These are phyloP conservation scores for Passiflora organensis DNA, from an alignment of 345 rosid species.

Conservation along the genomic window DNA sequence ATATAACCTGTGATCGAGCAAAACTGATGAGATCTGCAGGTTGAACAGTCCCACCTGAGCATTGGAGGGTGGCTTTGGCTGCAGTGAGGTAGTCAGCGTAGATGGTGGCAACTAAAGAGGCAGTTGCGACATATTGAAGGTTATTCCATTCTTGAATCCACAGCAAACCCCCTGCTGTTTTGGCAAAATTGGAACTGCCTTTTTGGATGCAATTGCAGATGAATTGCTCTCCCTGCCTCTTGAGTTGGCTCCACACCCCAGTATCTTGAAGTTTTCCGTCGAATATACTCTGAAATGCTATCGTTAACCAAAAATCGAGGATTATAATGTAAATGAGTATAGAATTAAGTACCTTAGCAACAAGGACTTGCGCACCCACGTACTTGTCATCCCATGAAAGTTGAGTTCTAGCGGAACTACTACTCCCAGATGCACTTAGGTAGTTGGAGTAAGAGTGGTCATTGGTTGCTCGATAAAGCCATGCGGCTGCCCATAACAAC, in stretches of 20 bases:
- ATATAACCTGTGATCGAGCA: not conserved
- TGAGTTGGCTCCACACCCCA: slow-evolving; percentile 33
- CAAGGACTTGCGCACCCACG: slow-evolving; percentile 30
- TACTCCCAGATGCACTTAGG: slow-evolving; percentile 11
- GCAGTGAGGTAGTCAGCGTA: not conserved
- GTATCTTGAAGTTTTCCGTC: slow-evolving; percentile 23
- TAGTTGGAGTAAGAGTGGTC: slow-evolving; percentile 23
- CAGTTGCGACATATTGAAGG: not conserved
- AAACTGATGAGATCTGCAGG: not conserved
- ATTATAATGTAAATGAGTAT: not conserved
- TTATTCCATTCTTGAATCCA: not conserved
- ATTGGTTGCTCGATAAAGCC: slow-evolving; percentile 36
- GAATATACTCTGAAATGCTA: not conserved
- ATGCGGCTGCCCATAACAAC: slow-evolving; percentile 42
- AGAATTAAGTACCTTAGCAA: slow-evolving; percentile 25
- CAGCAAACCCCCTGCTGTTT: slow-evolving; percentile 40
- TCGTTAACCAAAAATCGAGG: not conserved
- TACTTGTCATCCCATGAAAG: slow-evolving; percentile 38
- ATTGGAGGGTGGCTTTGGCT: not conserved
- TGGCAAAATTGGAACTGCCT: slow-evolving; percentile 24
- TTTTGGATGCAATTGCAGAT: slow-evolving; percentile 34
- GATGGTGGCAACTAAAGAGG: not conserved
- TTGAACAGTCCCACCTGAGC: not conserved
- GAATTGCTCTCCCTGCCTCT: slow-evolving; percentile 35
- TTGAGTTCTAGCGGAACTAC: slow-evolving; percentile 22